A percentile compares a stretch with the other conserved stretches of the same genome.
phyloP scores from a whole-genome alignment of 805 yeast genomes.

The Ogataea philodendri region DNA sequence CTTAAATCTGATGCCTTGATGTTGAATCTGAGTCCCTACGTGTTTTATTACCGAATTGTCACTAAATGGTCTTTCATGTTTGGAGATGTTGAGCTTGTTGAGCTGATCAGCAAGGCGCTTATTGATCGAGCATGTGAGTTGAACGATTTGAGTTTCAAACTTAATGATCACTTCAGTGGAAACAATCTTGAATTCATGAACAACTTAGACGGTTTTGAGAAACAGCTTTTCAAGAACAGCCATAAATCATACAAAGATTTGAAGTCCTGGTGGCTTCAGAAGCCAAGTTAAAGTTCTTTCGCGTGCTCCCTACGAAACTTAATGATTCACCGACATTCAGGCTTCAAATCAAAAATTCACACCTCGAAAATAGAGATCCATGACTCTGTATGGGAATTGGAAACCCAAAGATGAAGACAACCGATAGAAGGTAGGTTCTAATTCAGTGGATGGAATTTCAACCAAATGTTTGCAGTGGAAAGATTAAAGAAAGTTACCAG shows the following conservation, averaged over 20 bases:
- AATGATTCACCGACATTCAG: too few species aligned
- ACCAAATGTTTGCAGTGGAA: too few species aligned
- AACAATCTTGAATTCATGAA: constrained; percentile 46
- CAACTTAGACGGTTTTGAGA: constrained; percentile 77
- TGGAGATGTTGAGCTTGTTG: constrained; percentile 60
- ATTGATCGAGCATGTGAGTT: constrained; percentile 67
- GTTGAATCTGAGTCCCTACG: constrained; percentile 25
- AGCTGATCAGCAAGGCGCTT: constrained; percentile 46
- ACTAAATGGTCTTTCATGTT: constrained; percentile 77
- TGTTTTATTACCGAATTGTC: constrained; percentile 58
- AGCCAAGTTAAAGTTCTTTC: not conserved
- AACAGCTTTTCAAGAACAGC: constrained; percentile 50
- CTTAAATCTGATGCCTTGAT: constrained; percentile 57
- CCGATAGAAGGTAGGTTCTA: too few species aligned
- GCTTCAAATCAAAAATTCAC: too few species aligned
- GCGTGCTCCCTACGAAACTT: not conserved
- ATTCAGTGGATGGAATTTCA: too few species aligned
- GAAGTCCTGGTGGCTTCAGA: constrained; percentile 27
- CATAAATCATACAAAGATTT: constrained; percentile 39
- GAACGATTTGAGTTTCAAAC: constrained; percentile 58
- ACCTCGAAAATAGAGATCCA: too few species aligned
- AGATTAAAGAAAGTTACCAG: too few species aligned
- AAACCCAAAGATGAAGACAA: too few species aligned
- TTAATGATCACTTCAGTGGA: constrained; percentile 32
- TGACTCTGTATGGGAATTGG: too few species aligned